Base-by-base conservation (phyloP, 1,284 basidiomycete genomes). In the Psilocybe mexicana region DNA sequence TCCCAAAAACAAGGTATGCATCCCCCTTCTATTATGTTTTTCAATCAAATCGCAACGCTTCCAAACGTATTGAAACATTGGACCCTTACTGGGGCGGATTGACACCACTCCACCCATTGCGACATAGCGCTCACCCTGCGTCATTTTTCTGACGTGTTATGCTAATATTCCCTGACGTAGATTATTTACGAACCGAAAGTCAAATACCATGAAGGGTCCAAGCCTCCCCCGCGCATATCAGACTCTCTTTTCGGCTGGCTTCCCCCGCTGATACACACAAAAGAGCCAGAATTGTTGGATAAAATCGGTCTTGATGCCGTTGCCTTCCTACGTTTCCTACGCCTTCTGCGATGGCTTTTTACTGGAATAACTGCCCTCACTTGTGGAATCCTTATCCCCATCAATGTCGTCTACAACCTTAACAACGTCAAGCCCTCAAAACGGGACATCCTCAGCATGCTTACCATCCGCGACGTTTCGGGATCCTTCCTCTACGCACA, bases 281-380 rank as follows among this genome's bases (percentile, higher is more conserved):
- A 90, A 66, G 96, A 99, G 73, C 85, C 89, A 28, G 89, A 94
- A 64, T 84, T 98, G 45, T 79, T 98, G 33, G 86, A 92, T 64
- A 94, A 96, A 71, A 84, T 98, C 67, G 96, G 93, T 14, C 85
- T 98, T 23, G 97, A 99, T 71, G 96, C 96, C 0, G 90, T 94
- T 51, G 84, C 92, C 11, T 99, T 93, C 73, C 84, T 99, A 18
- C 90, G 96, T 24, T 98, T 99, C 72, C 81, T 91, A 28, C 87
- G 94, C 60, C 87, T 99, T 78, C 83, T 92, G 68, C 87, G 94
- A 26, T 86, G 84, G 79, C 77, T 93, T 42, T 96, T 95, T 77
- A 76, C 83, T 44, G 74, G 76, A 42, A 79, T 94, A 54, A 85
- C 90, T 0, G 51, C 84, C 52, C 75, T 94, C 51, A 80, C 86